Conservation (phyloP, 1,284 basidiomycete genomes). For the Fomitopsis pinicola region DNA sequence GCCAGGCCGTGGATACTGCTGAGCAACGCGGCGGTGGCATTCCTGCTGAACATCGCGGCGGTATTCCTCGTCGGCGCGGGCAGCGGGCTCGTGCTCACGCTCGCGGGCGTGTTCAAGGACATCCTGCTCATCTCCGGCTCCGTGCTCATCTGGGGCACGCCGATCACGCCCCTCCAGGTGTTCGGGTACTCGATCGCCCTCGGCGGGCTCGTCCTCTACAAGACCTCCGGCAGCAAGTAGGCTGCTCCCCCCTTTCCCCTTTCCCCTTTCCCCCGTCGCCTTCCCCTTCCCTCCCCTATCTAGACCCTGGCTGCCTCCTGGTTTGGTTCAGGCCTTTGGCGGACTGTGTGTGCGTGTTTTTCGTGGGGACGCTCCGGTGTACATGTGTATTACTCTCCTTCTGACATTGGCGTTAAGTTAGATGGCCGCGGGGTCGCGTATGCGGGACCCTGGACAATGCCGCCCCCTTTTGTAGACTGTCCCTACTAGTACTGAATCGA, state of each 20-base stretch:
- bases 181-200: slow-evolving; percentile 84
- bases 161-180: slow-evolving; percentile 82
- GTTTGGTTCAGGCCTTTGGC: not conserved
- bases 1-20: slow-evolving; percentile 68
- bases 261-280: not conserved
- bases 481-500: not conserved
- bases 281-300: too few relatives aligned
- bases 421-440: not conserved
- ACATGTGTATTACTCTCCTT: not conserved
- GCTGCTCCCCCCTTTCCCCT: not conserved
- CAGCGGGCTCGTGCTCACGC: slow-evolving; percentile 85
- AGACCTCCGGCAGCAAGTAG: slow-evolving; percentile 69
- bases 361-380: not conserved
- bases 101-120: slow-evolving; percentile 94
- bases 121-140: slow-evolving; percentile 91
- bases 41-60: slow-evolving; percentile 89
- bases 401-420: not conserved
- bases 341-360: not conserved
- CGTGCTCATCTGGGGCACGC: slow-evolving; percentile 78
- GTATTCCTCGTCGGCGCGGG: slow-evolving; percentile 93
- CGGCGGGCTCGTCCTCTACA: slow-evolving; percentile 78
- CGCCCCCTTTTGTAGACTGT: not conserved
- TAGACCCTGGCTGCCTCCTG: too few relatives aligned
- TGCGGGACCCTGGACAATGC: not conserved
- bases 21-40: slow-evolving; percentile 86